These are phyloP conservation scores for Saposhnikovia divaricata DNA, from an alignment of 129 eudicot genomes.

Conservation along the genomic window DNA sequence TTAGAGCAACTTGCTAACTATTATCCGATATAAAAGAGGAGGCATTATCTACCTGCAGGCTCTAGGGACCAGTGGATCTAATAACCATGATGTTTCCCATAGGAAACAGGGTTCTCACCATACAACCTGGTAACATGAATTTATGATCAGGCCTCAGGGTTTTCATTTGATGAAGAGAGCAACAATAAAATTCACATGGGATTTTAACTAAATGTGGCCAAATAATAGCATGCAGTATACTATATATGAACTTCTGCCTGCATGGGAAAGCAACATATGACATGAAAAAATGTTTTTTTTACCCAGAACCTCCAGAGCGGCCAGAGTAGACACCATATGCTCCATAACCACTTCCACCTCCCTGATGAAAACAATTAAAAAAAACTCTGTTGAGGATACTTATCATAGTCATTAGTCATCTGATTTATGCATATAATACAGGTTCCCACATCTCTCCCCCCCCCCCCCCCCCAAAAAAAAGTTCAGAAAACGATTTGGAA, in stretches of 20 bases:
- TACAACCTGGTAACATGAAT: conserved; percentile 31
- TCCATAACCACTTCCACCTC: conserved; percentile 51
- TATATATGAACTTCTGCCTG: not conserved
- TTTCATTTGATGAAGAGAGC: not conserved
- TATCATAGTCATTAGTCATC: not conserved
- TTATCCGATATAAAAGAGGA: not conserved
- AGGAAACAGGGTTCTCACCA: conserved; percentile 35
- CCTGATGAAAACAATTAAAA: conserved; percentile 21
- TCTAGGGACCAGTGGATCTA: conserved; percentile 14
- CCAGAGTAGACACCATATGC: conserved; percentile 61
- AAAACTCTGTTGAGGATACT: no score
- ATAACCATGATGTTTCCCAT: conserved; percentile 54
- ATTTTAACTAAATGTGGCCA: not conserved
- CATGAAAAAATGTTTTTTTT: conserved; percentile 10
- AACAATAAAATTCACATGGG: not conserved
- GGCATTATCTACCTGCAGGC: conserved; percentile 23
- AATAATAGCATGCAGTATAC: not conserved
- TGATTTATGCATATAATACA: not conserved
- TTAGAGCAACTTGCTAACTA: not conserved
- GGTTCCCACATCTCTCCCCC: not conserved
- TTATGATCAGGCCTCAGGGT: conserved; percentile 10
- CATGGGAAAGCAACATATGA: not conserved
- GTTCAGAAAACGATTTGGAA: not conserved
- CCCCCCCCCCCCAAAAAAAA: not conserved
- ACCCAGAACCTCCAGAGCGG: conserved; percentile 46